Evolutionary conservation across 2,329 filamentous ascomycete species (phyloP).

Genomic region (Aspergillus sp.): DNA sequence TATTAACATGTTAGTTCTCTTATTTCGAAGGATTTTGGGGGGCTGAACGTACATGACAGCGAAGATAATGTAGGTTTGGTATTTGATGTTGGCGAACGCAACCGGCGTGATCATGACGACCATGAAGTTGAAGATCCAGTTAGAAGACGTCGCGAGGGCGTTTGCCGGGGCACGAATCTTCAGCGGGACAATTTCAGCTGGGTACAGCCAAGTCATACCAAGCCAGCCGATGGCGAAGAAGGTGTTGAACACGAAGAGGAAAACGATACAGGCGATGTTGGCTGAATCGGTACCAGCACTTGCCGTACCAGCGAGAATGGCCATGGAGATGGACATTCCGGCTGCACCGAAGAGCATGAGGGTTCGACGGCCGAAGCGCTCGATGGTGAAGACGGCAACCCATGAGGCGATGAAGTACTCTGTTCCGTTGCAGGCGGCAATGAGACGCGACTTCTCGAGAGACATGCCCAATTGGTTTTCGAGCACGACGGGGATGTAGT

Average conservation of each 20-base stretch:
- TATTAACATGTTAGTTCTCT: slow-evolving; percentile 19
- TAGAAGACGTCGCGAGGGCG: slow-evolving; percentile 61
- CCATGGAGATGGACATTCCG: slow-evolving; percentile 66
- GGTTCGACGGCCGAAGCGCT: slow-evolving; percentile 10
- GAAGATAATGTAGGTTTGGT: slow-evolving; percentile 58
- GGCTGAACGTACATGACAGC: slow-evolving; percentile 48
- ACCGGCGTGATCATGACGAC: slow-evolving; percentile 67
- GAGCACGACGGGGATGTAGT: slow-evolving; percentile 46
- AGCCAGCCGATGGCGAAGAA: slow-evolving; percentile 67
- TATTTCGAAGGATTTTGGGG: not conserved
- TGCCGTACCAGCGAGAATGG: slow-evolving; percentile 49
- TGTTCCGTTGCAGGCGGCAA: slow-evolving; percentile 55
- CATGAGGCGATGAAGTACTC: slow-evolving; percentile 55
- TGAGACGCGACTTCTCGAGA: slow-evolving; percentile 45
- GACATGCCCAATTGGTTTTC: slow-evolving; percentile 43
- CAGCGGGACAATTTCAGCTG: slow-evolving; percentile 54
- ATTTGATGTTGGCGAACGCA: slow-evolving; percentile 56
- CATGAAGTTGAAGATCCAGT: slow-evolving; percentile 64
- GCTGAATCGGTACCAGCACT: slow-evolving; percentile 22
- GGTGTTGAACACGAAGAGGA: slow-evolving; percentile 65
- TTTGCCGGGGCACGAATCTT: slow-evolving; percentile 63
- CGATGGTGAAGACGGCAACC: slow-evolving; percentile 47
- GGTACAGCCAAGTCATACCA: slow-evolving; percentile 58
- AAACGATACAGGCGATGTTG: slow-evolving; percentile 30
- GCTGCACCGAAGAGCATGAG: slow-evolving; percentile 53